Base-by-base conservation (phyloP, 495 filamentous ascomycete genomes). In the Tuber borchii region DNA sequence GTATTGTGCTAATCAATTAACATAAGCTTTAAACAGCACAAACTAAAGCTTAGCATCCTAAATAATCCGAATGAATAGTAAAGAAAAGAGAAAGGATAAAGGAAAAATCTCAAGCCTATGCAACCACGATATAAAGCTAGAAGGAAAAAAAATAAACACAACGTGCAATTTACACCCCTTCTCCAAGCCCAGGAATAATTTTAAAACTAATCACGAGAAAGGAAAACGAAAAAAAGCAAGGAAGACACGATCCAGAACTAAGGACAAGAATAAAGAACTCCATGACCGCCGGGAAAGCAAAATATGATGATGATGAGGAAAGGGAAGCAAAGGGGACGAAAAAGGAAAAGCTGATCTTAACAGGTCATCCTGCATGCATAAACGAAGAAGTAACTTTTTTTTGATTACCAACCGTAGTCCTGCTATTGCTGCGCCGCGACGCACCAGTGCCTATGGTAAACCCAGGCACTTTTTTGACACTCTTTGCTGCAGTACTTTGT, bases 401-500 rank as follows among this genome's bases (percentile, higher is more conserved):
- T 34, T 34, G 56, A 65, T 65, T 34, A 34, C 26, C 26, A 65
- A 34, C 9, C 17, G 26, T 17, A 65, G 56, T 8, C 26, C 26
- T 65, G 56, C 14, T 48, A 82, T 77, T 76, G 80, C 19, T 79
- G 77, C 19, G 94, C 92, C 71, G 92, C 92, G 68, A 93, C 91
- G 84, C 95, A 99, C 95, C 95, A 99, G 85, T 97, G 95, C 69
- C 95, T 90, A 82, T 99, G 95, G 84, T 93, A 97, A 19, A 95
- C 93, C 95, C 95, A 99, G 14, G 95, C 95, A 78, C 93, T 94
- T 87, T 99, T 98, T 85, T 99, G 95, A 85, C 95, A 99, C 82
- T 97, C 95, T 85, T 99, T 99, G 88, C 93, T 97, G 90, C 95
- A 99, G 86, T 99, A 99, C 84, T 99, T 99, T 78, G 95, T 99